Conservation (phyloP, 78 protist species). For the Dictyostelium citrinum region DNA sequence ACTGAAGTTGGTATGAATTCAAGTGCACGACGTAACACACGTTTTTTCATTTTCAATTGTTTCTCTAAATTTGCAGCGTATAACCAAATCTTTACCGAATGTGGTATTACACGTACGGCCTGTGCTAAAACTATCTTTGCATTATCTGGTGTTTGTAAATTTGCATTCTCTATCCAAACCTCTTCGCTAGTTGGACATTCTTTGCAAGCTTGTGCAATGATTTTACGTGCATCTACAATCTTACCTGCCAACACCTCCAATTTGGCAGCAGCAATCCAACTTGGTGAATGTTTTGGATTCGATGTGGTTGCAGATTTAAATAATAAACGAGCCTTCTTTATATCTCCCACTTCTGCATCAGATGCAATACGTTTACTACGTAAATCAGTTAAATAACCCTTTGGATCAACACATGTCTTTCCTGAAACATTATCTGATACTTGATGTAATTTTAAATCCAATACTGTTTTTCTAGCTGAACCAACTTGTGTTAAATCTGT, state of each 20-base stretch:
- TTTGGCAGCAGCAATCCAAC: slow-evolving; percentile 96
- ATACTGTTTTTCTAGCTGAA: slow-evolving; percentile 82
- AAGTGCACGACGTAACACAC: slow-evolving; percentile 92
- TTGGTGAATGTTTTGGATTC: slow-evolving; percentile 83
- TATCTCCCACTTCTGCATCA: slow-evolving; percentile 85
- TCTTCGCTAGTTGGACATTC: slow-evolving; percentile 91
- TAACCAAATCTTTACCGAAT: slow-evolving; percentile 94
- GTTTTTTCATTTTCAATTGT: slow-evolving; percentile 71
- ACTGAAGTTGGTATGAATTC: slow-evolving; percentile 92
- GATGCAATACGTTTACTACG: slow-evolving; percentile 51
- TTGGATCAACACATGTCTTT: slow-evolving; percentile 95
- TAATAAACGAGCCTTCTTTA: slow-evolving; percentile 91
- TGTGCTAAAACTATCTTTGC: slow-evolving; percentile 90
- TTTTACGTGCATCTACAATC: slow-evolving; percentile 85
- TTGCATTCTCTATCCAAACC: slow-evolving; percentile 95
- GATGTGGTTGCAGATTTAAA: slow-evolving; percentile 81
- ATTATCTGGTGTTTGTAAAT: slow-evolving; percentile 85
- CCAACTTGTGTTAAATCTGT: slow-evolving; percentile 91
- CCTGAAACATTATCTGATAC: slow-evolving; percentile 92
- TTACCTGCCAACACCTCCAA: slow-evolving; percentile 94
- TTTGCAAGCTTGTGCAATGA: slow-evolving; percentile 87
- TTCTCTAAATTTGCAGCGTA: slow-evolving; percentile 91
- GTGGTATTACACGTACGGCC: slow-evolving; percentile 90
- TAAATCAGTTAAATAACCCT: slow-evolving; percentile 92
- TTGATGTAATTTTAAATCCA: slow-evolving; percentile 80